Evolutionary conservation across 345 rosid species (phyloP).

Genomic region (Moringa oleifera): DNA sequence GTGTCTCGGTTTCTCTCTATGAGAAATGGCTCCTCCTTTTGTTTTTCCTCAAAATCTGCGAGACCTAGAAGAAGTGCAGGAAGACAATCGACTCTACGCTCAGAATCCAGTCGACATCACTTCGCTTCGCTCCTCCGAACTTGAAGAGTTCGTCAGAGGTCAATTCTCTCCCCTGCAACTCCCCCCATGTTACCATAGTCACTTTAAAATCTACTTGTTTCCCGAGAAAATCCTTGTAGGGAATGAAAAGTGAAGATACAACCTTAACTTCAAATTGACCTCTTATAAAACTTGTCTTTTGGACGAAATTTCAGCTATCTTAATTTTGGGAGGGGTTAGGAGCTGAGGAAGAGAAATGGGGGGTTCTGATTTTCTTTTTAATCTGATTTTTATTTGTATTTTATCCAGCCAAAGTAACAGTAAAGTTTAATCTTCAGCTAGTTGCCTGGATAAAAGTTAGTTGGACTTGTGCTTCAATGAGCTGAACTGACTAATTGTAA

Average conservation of each 20-base stretch:
- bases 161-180: not conserved
- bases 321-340: conserved; percentile 1
- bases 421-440: too few relatives aligned
- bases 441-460: too few relatives aligned
- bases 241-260: not conserved
- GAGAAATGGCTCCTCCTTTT: conserved; percentile 70
- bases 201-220: too few relatives aligned
- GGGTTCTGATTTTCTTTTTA: too few relatives aligned
- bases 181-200: too few relatives aligned
- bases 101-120: conserved; percentile 48
- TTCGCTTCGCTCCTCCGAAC: conserved; percentile 54
- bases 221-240: not conserved
- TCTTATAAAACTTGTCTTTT: not conserved
- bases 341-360: not conserved
- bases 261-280: not conserved
- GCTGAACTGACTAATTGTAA: too few relatives aligned
- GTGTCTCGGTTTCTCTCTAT: conserved; percentile 19
- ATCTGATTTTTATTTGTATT: too few relatives aligned
- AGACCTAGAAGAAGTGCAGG: conserved; percentile 58
- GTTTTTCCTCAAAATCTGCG: conserved; percentile 63
- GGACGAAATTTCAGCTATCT: not conserved
- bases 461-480: too few relatives aligned
- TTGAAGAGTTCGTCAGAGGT: conserved; percentile 96
- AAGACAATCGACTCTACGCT: conserved; percentile 47
- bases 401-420: too few relatives aligned